Conservation (phyloP, 345 rosid species). For the Rhizophora apiculata region DNA sequence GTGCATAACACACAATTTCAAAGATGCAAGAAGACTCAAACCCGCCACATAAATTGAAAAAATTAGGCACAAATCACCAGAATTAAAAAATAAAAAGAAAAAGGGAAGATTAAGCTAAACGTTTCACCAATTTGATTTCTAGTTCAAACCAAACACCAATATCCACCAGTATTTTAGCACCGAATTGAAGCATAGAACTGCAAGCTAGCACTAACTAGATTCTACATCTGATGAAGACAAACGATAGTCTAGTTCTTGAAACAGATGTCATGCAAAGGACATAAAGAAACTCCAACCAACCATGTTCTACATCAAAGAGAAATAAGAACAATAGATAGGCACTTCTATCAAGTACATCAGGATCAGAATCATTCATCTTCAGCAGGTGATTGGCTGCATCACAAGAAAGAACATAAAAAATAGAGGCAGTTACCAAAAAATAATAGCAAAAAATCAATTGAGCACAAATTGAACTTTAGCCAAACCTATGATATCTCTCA, state of each 20-base stretch:
- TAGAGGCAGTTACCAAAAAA: not conserved
- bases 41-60: too few relatives aligned
- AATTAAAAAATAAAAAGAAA: too few relatives aligned
- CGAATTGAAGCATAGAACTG: not conserved
- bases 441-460: not conserved
- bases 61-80: too few relatives aligned
- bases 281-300: not conserved
- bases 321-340: not conserved
- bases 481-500: slow-evolving; percentile 45
- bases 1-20: too few relatives aligned
- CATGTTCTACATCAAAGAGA: not conserved
- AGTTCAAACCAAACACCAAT: too few relatives aligned
- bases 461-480: not conserved
- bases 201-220: slow-evolving; percentile 5
- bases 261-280: not conserved
- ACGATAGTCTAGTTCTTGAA: too few relatives aligned
- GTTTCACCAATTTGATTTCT: too few relatives aligned
- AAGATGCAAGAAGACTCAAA: too few relatives aligned
- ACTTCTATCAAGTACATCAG: not conserved
- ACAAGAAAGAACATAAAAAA: not conserved
- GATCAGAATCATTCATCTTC: slow-evolving; percentile 33
- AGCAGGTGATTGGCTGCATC: slow-evolving; percentile 42
- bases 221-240: slow-evolving; percentile 3
- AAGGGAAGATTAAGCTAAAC: too few relatives aligned
- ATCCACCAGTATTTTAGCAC: not conserved